These are phyloP conservation scores for Entelexis sorbosivorans DNA, from an alignment of 1,139 yeast genomes.

Conservation along the genomic window DNA sequence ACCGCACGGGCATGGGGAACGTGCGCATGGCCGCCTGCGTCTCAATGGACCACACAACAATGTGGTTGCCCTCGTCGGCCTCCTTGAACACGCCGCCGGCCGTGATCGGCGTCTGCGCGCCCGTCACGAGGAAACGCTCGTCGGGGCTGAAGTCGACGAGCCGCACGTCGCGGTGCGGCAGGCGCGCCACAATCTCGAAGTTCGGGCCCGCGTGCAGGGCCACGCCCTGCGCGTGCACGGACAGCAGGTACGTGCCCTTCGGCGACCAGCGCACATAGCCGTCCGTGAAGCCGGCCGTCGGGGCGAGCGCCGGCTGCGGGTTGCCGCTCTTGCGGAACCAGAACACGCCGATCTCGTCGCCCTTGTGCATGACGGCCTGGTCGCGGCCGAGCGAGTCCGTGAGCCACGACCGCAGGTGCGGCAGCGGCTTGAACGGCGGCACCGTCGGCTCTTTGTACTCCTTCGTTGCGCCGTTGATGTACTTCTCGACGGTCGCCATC, in stretches of 20 bases:
- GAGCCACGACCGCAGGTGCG: constrained; percentile 82
- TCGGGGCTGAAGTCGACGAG: constrained; percentile 86
- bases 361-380: constrained; percentile 71
- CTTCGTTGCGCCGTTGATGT: constrained; percentile 38
- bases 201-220: constrained; percentile 92
- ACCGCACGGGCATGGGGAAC: constrained; percentile 44
- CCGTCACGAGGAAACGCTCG: constrained; percentile 81
- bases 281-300: constrained; percentile 76
- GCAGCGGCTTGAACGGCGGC: constrained; percentile 61
- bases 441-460: constrained; percentile 62
- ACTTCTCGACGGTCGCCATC: constrained; percentile 74
- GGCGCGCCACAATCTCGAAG: constrained; percentile 64
- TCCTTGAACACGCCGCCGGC: constrained; percentile 73
- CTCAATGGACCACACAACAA: constrained; percentile 85
- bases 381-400: constrained; percentile 85
- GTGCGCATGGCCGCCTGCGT: constrained; percentile 81
- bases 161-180: constrained; percentile 82
- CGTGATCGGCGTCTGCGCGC: constrained; percentile 72
- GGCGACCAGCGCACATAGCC: constrained; percentile 87
- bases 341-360: constrained; percentile 70
- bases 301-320: constrained; percentile 60
- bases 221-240: constrained; percentile 89
- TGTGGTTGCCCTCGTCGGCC: constrained; percentile 84
- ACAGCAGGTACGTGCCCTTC: constrained; percentile 76
- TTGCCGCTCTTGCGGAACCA: constrained; percentile 75